A percentile compares a stretch with the other conserved stretches of the same genome.
These are phyloP conservation scores for Penicillium griseofulvum DNA, from an alignment of 2,329 filamentous ascomycete species.

Conservation along the genomic window DNA sequence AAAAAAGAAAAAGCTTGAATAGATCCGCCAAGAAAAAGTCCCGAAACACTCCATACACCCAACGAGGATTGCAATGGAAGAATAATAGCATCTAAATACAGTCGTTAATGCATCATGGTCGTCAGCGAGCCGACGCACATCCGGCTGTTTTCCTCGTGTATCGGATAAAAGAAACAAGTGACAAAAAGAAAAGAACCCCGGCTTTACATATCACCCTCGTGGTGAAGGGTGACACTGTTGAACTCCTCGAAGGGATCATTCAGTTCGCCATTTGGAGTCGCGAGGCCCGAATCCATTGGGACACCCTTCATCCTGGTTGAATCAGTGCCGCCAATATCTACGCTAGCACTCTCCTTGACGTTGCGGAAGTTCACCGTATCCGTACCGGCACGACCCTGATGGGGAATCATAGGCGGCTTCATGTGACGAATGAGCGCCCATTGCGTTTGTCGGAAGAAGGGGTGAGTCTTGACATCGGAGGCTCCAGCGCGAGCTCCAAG, in stretches of 20 bases:
- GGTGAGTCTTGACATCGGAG: constrained; percentile 92
- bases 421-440: constrained; percentile 97
- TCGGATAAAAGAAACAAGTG: constrained; percentile 12
- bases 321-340: constrained; percentile 60
- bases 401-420: constrained; percentile 95
- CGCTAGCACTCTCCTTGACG: constrained; percentile 94
- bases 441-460: constrained; percentile 93
- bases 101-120: constrained; percentile 37
- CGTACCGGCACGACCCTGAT: constrained; percentile 75
- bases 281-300: constrained; percentile 78
- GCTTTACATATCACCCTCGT: constrained; percentile 69
- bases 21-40: constrained; percentile 16
- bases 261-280: constrained; percentile 78
- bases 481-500: constrained; percentile 91
- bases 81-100: constrained; percentile 25
- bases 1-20: constrained; percentile 5
- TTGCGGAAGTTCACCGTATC: constrained; percentile 98
- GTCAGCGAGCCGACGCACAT: constrained; percentile 29
- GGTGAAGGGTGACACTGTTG: constrained; percentile 95
- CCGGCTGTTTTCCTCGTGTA: constrained; percentile 15
- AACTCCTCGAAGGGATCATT: constrained; percentile 97
- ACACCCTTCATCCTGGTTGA: constrained; percentile 65
- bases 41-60: constrained; percentile 28
- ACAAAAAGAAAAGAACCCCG: constrained; percentile 10
- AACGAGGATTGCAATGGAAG: constrained; percentile 22